Percentiles rank a stretch among this genome's conserved stretches.
Conservation (phyloP, 2,329 filamentous ascomycete genomes). For the Fonsecaea pugnacius region DNA sequence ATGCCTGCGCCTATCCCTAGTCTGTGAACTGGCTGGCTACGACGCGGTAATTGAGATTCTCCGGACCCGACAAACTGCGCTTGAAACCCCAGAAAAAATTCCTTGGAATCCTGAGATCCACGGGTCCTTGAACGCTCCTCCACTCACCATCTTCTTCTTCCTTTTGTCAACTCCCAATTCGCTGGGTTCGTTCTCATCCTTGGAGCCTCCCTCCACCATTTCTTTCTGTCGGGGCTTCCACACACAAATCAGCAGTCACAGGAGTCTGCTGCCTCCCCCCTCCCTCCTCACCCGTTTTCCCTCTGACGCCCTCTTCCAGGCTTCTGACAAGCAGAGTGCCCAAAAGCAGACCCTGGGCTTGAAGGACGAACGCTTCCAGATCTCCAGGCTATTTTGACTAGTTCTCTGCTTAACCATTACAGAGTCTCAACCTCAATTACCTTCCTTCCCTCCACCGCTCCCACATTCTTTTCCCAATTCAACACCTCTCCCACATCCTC, state of each 20-base stretch:
- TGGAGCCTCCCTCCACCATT: neutral
- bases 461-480: constrained; percentile 27
- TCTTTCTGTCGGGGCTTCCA: neutral
- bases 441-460: constrained; percentile 28
- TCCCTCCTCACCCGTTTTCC: neutral
- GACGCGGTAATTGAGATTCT: neutral
- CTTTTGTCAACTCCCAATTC: neutral
- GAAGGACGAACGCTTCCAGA: constrained; percentile 3
- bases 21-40: neutral
- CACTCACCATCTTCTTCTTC: constrained; percentile 8
- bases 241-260: neutral
- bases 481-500: constrained; percentile 10
- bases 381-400: constrained; percentile 9
- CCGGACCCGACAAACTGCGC: neutral
- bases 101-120: constrained; percentile 4
- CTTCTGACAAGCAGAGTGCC: neutral
- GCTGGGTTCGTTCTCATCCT: neutral
- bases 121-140: constrained; percentile 5
- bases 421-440: constrained; percentile 6
- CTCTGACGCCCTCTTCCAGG: neutral
- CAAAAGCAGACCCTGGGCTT: neutral
- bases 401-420: neutral
- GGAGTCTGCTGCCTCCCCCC: neutral
- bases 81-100: constrained; percentile 16
- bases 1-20: too few relatives aligned